Evolutionary conservation across 2,329 filamentous ascomycete genomes (phyloP).

Genomic region (Paramyrothecium roridum): DNA sequence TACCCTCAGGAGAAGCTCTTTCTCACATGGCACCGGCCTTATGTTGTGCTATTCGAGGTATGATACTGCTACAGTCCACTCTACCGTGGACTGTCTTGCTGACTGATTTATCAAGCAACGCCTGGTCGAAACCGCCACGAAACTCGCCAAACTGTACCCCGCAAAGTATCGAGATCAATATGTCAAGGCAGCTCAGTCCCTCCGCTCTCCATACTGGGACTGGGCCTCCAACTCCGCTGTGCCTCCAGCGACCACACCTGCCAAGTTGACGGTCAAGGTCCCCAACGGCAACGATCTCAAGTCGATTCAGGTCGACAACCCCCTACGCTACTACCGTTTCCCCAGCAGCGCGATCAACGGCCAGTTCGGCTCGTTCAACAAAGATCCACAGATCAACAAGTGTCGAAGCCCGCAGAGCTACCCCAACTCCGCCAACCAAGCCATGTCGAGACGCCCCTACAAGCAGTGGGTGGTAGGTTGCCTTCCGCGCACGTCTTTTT

Average conservation of each 20-base stretch:
- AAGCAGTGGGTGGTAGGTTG: constrained; percentile 30
- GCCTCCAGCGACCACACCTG: constrained; percentile 24
- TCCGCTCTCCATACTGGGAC: constrained; percentile 45
- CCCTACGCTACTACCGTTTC: constrained; percentile 44
- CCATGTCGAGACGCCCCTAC: constrained; percentile 19
- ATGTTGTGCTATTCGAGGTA: constrained; percentile 46
- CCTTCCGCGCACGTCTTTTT: background rate
- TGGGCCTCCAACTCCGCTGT: constrained; percentile 35
- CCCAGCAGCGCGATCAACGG: constrained; percentile 27
- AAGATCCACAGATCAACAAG: constrained; percentile 22
- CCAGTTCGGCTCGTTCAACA: constrained; percentile 22
- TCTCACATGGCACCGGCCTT: constrained; percentile 46
- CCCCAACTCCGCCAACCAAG: constrained; percentile 21
- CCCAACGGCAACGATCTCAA: constrained; percentile 10
- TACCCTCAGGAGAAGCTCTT: constrained; percentile 34
- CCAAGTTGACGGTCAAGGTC: constrained; percentile 3
- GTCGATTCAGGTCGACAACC: constrained; percentile 32
- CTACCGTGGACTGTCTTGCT: background rate
- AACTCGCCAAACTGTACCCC: constrained; percentile 36
- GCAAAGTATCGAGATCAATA: constrained; percentile 24
- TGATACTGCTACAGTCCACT: constrained; percentile 2
- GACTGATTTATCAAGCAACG: background rate
- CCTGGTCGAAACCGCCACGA: constrained; percentile 30
- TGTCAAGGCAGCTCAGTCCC: constrained; percentile 30
- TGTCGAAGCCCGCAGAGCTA: constrained; percentile 26